Evolutionary conservation across 2,329 filamentous ascomycete genomes (phyloP).

Genomic region (Whalleya microplaca): DNA sequence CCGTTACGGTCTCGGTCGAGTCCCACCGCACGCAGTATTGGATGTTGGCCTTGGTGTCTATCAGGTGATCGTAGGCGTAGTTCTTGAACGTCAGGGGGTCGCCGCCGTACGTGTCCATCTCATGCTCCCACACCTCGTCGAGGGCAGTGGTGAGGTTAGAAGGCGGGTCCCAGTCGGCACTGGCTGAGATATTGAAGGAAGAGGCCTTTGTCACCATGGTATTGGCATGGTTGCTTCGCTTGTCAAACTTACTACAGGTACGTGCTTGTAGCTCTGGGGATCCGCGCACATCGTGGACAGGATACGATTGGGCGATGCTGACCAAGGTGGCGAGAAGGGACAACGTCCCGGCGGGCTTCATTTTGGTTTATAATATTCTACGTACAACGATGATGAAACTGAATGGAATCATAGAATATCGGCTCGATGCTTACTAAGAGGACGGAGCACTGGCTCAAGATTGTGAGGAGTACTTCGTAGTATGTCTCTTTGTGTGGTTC

Average conservation of each 20-base stretch:
- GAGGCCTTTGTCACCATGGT: not conserved
- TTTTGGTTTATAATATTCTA: not conserved
- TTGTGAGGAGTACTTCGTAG: too few species aligned
- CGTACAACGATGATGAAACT: not conserved
- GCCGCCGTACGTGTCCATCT: conserved; percentile 5
- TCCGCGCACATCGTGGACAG: not conserved
- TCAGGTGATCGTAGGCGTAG: conserved; percentile 9
- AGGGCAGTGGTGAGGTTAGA: not conserved
- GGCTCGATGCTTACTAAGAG: too few species aligned
- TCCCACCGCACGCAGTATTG: conserved; percentile 10
- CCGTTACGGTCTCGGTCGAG: conserved; percentile 2
- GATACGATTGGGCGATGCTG: not conserved
- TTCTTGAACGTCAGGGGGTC: conserved; percentile 2
- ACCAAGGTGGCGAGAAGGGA: not conserved
- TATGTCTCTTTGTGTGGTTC: too few species aligned
- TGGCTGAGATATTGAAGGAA: not conserved
- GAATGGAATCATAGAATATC: too few species aligned
- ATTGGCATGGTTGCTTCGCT: not conserved
- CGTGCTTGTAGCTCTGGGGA: not conserved
- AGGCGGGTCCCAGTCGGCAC: conserved; percentile 3
- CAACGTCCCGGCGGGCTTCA: not conserved
- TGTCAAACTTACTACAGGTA: not conserved
- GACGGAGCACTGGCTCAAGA: too few species aligned
- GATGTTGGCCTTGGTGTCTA: conserved; percentile 5
- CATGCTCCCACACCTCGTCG: conserved; percentile 5